Conservation (phyloP, 2,329 filamentous ascomycete species). For the Penicillium sp. region DNA sequence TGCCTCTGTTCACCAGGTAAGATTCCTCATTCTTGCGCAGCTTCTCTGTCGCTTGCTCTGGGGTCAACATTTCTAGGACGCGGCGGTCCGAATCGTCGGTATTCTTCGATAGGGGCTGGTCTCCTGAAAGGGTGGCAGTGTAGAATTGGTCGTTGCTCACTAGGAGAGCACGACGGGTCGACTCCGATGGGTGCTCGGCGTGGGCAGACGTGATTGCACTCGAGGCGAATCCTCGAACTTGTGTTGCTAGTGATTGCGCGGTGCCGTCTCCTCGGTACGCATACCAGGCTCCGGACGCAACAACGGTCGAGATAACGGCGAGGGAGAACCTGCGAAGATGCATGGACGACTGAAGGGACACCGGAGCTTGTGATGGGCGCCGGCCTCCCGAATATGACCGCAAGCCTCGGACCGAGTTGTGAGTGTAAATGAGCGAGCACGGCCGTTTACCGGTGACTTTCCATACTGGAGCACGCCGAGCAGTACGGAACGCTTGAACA, state of each 20-base stretch:
- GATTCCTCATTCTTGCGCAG: constrained; percentile 88
- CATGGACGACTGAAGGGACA: constrained; percentile 49
- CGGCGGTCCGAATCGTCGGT: constrained; percentile 81
- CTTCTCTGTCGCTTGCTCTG: constrained; percentile 90
- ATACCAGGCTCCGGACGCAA: constrained; percentile 53
- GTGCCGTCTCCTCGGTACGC: constrained; percentile 45
- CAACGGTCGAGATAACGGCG: constrained; percentile 49
- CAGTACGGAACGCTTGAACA: constrained; percentile 49
- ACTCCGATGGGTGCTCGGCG: constrained; percentile 53
- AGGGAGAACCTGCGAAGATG: constrained; percentile 52
- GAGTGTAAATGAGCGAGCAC: constrained; percentile 38
- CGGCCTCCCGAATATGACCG: constrained; percentile 38
- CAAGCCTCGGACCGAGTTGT: constrained; percentile 40
- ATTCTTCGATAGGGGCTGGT: constrained; percentile 84
- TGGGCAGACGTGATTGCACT: constrained; percentile 29
- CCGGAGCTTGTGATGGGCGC: constrained; percentile 38
- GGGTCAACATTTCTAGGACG: constrained; percentile 93
- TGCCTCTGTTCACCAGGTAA: constrained; percentile 82
- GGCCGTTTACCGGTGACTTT: constrained; percentile 42
- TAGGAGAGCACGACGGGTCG: constrained; percentile 68
- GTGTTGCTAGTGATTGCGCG: constrained; percentile 27
- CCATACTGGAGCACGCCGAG: constrained; percentile 48
- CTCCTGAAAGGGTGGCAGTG: constrained; percentile 80
- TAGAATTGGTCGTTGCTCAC: constrained; percentile 90
- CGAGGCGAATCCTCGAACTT: constrained; percentile 28